phyloP scores from a whole-genome alignment of 805 yeast genomes.

The Saturnispora bothae region DNA sequence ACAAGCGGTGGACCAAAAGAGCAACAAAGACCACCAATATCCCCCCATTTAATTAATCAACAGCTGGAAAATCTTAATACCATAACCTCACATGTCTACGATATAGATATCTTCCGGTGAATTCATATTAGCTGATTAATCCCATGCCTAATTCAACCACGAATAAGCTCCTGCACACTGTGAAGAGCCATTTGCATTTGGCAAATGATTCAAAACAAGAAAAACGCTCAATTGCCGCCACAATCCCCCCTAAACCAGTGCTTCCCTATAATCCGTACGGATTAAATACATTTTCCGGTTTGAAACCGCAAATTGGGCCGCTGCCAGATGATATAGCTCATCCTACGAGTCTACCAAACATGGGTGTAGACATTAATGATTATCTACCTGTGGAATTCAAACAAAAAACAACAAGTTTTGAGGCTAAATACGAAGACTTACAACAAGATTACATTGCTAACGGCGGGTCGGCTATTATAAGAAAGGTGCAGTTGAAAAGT shows the following conservation, averaged over 20 bases:
- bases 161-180: constrained; percentile 2
- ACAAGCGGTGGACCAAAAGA: background rate
- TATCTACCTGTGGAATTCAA: constrained; percentile 44
- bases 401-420: constrained; percentile 37
- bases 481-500: constrained; percentile 31
- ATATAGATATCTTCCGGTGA: too few relatives aligned
- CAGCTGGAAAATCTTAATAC: too few relatives aligned
- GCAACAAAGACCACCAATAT: background rate
- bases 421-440: constrained; percentile 43
- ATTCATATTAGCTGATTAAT: too few relatives aligned
- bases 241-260: constrained; percentile 17
- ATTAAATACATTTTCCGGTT: constrained; percentile 25
- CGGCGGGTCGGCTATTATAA: constrained; percentile 65
- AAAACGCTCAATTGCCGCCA: background rate
- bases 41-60: constrained; percentile 5
- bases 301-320: background rate
- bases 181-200: constrained; percentile 3
- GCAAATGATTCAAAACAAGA: constrained; percentile 1
- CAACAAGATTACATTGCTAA: constrained; percentile 40
- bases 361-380: constrained; percentile 58
- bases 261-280: constrained; percentile 59
- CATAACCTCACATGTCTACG: too few relatives aligned
- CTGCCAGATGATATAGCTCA: constrained; percentile 1
- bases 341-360: constrained; percentile 34
- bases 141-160: constrained; percentile 4